Evolutionary conservation across 2,329 filamentous ascomycete genomes (phyloP), one percentile per base, ranked within the genome.

Genomic region (Neobulgaria alba): DNA sequence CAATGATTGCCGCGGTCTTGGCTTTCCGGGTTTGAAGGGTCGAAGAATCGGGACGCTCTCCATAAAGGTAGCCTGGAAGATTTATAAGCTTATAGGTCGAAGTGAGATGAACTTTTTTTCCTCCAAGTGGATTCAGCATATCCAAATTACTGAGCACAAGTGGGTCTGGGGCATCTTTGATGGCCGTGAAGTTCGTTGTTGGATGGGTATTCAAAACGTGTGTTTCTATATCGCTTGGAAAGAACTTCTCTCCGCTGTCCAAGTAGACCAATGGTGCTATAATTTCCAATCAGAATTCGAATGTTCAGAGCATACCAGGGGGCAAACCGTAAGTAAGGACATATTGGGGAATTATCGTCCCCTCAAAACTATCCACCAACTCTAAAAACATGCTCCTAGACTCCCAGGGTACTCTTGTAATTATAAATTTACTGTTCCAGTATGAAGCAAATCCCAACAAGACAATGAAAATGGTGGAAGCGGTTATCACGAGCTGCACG

Each of bases 1-100:
- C 73, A 21, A 95, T 67, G 14, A 95, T 75, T 8, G 92, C 75
- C 10, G 66, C 67, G 4, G 67, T 68, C 4, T 66, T 63, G 2
- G 69, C 69, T 2, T 65, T 55, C n/a, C 42, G 33, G 4, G 50
- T 53, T 20, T 3, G 68, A 72, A 46, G 67, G 62, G 17, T 74
- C 70, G 18, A 61, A 52, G 16, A 47, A 47, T 53, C 72, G 62
- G 0, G 77, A 72, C 16, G 57, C 60, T 4, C 69, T 63, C 36
- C 78, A 74, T 38, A 63, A 47, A 47, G 67, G 61, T 67, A 69
- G 67, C 15, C 57, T 16, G 21, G 67, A 63, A 36, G 62, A 53
- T 3, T 62, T 56, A 41, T 32, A 18, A 67, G 65, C 3, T 61
- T 56, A 9, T 68, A 65, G 5, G 58, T 57, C 3, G 68, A 69